Base-by-base conservation (phyloP, 192 early-diverging fungal genomes). In the Coemansia sp. region DNA sequence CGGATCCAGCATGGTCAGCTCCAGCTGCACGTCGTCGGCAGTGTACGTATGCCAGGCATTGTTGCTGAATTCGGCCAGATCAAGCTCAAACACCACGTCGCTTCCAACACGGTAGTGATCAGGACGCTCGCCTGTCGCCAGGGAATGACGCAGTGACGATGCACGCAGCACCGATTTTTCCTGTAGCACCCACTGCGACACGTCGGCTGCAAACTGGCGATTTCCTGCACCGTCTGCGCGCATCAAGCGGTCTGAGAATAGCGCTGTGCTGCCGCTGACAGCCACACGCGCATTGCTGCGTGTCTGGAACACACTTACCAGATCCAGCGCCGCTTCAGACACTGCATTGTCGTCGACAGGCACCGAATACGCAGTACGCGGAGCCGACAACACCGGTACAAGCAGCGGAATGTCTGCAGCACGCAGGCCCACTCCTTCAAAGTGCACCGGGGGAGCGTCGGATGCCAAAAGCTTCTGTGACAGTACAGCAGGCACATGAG, bases 1-100 rank as follows among this genome's bases (percentile, higher is more conserved):
- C 8, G 97, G 97, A 73, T 99, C 96, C 43, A 99, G 85, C 97
- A 99, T 99, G 23, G 90, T 91, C 37, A 93, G 84, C 73, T 96
- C 93, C 60, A 98, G 88, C 73, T 97, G 95, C 51, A 98, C 78
- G 25, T 85, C 75, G 21, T 90, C 84, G 37, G 82, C 77, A 15
- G 17, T 29, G 70, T 91, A 97, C 14, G 95, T 89, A n/a, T 84
- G 83, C 95, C 96, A 99, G 22, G 82, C 60, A 72, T 86, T 84
- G 64, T 88, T 84, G 45, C 76, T 67, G 80, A 90, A 96, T 72
- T 94, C 93, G 0, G 90, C 79, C 27, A 99, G 73, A 21, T 88
- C 87, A 53, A 97, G 82, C 19, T 84, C 82, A 76, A 94, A 98
- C 82, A 93, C 90, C 67, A 98, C 89, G 47, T 91, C 85, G 75